Conservation (phyloP, 495 filamentous ascomycete species). For the Lophiotrema nucula region DNA sequence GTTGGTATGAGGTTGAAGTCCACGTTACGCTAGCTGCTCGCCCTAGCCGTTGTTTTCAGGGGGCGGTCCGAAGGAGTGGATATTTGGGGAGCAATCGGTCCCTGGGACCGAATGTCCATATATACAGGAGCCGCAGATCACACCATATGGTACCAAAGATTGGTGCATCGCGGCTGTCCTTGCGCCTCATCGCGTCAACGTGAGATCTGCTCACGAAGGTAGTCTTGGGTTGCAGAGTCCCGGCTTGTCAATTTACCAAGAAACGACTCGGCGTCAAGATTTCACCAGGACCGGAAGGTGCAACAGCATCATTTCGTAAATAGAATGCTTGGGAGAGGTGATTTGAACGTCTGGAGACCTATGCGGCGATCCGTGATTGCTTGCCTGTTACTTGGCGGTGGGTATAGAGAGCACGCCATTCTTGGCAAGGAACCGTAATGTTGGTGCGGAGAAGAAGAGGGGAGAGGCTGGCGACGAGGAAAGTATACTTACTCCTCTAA, state of each 20-base stretch:
- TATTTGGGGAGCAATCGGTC: not conserved
- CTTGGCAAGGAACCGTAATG: no score
- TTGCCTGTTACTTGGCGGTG: no score
- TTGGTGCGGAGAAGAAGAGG: no score
- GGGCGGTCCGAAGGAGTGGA: not conserved
- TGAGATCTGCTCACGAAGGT: conserved; percentile 5
- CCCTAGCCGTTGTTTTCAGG: not conserved
- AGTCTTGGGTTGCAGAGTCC: conserved; percentile 19
- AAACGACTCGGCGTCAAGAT: not conserved
- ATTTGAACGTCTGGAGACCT: no score
- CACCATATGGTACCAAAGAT: no score
- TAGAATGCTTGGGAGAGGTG: not conserved
- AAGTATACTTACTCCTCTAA: no score
- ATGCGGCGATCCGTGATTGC: no score
- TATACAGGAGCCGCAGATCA: no score
- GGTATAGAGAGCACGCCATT: no score
- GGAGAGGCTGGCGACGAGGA: no score
- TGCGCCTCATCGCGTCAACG: conserved; percentile 19
- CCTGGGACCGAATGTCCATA: no score
- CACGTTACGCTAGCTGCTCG: not conserved
- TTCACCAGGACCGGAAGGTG: conserved; percentile 15
- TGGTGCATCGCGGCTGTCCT: no score
- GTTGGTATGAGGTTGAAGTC: conserved; percentile 1
- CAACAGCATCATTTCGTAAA: not conserved
- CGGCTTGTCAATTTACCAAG: not conserved